These are phyloP conservation scores for Phlyctochytrium bullatum DNA, from an alignment of 192 early-diverging fungal species.

Conservation along the genomic window DNA sequence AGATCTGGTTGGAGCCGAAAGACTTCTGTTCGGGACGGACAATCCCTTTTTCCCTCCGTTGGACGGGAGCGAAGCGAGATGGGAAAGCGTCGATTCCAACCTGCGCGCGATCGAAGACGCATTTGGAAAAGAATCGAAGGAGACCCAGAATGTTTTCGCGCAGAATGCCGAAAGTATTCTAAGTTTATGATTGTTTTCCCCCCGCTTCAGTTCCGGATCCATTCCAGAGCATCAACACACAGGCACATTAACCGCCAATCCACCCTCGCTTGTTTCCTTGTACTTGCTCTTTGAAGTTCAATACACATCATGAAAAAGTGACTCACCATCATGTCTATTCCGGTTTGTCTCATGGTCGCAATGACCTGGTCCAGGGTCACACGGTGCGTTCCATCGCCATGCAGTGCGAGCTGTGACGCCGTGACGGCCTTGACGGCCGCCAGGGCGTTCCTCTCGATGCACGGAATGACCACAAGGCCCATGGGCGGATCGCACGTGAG, in stretches of 20 bases:
- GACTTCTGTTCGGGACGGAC: constrained; percentile 28
- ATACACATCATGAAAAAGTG: constrained; percentile 33
- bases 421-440: constrained; percentile 95
- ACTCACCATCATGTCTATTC: constrained; percentile 27
- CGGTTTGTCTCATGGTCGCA: constrained; percentile 91
- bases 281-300: constrained; percentile 93
- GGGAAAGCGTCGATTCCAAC: constrained; percentile 18
- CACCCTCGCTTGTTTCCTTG: constrained; percentile 94
- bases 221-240: constrained; percentile 35
- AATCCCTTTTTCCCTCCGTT: constrained; percentile 30
- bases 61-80: constrained; percentile 1
- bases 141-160: not conserved
- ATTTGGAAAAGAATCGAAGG: not conserved
- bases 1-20: constrained; percentile 10
- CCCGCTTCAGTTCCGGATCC: no score
- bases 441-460: constrained; percentile 93
- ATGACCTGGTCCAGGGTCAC: constrained; percentile 95
- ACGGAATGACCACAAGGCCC: constrained; percentile 93
- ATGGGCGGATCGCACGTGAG: constrained; percentile 75
- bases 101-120: constrained; percentile 1
- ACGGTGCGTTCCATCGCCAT: constrained; percentile 86
- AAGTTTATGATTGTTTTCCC: no score
- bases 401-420: constrained; percentile 90
- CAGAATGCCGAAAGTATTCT: constrained; percentile 2
- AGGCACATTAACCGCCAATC: constrained; percentile 88